Conservation (phyloP, 75 land plant species). For the Sequoiadendron giganteum region DNA sequence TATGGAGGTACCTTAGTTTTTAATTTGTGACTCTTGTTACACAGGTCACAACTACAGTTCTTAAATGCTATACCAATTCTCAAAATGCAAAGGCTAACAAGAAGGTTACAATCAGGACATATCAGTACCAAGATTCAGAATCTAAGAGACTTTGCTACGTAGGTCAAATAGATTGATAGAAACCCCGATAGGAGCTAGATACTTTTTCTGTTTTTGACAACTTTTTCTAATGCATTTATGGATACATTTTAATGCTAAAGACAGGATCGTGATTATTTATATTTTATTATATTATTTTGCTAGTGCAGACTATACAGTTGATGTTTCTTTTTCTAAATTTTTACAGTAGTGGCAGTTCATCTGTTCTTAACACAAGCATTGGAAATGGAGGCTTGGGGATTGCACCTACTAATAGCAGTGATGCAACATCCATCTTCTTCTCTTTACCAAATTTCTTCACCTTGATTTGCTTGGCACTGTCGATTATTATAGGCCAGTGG, state of each 20-base stretch:
- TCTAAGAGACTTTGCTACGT: constrained; percentile 7
- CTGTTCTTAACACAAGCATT: constrained; percentile 13
- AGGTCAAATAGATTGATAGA: constrained; percentile 22
- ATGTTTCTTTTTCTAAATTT: not conserved
- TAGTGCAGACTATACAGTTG: not conserved
- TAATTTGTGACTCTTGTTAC: no score
- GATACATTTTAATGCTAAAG: not conserved
- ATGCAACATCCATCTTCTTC: not conserved
- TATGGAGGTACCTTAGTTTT: no score
- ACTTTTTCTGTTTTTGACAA: not conserved
- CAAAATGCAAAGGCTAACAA: not conserved
- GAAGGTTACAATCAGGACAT: not conserved
- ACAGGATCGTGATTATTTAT: not conserved
- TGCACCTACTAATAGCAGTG: not conserved
- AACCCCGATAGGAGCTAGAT: constrained; percentile 10
- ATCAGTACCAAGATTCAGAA: constrained; percentile 16
- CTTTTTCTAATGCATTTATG: not conserved
- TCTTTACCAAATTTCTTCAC: constrained; percentile 2
- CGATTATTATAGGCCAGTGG: not conserved
- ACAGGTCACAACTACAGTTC: no score
- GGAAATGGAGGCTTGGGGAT: constrained; percentile 1
- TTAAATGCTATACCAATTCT: not conserved
- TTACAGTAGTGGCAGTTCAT: not conserved
- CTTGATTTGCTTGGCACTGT: not conserved
- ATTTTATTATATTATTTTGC: no score